Conservation (phyloP, 129 eudicot genomes). For the Centella asiatica region DNA sequence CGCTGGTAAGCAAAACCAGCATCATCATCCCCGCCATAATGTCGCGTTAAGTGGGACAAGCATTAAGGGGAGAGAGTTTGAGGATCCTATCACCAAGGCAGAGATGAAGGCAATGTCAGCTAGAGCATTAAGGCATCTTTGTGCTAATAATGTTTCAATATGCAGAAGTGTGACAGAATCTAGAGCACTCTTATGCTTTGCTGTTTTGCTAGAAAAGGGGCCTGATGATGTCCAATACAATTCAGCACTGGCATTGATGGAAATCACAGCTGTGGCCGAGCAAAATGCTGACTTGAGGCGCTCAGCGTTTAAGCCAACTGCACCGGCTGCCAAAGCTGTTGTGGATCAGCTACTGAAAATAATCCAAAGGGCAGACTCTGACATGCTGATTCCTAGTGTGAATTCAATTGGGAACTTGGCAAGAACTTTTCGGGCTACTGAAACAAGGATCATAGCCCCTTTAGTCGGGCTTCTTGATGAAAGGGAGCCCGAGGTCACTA, state of each 20-base stretch:
- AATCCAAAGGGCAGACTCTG: constrained; percentile 35
- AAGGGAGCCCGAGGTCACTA: constrained; percentile 46
- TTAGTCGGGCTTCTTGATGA: constrained; percentile 57
- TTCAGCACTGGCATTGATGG: constrained; percentile 63
- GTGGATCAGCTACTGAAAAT: constrained; percentile 51
- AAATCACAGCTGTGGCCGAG: constrained; percentile 55
- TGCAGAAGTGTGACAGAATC: constrained; percentile 58
- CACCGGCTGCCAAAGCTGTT: constrained; percentile 56
- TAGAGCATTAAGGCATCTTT: constrained; percentile 54
- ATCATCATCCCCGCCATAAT: constrained; percentile 12
- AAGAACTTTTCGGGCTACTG: constrained; percentile 62
- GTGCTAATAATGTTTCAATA: constrained; percentile 39
- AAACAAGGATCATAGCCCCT: constrained; percentile 45
- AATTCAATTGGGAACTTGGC: constrained; percentile 49
- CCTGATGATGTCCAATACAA: constrained; percentile 47
- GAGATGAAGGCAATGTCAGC: constrained; percentile 80
- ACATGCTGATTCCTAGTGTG: constrained; percentile 50
- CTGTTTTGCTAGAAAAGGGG: constrained; percentile 55
- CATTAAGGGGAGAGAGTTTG: constrained; percentile 55
- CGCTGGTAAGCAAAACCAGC: constrained; percentile 7
- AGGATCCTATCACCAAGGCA: constrained; percentile 47
- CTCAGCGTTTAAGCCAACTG: constrained; percentile 61
- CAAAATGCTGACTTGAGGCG: constrained; percentile 40
- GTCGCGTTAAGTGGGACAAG: constrained; percentile 45
- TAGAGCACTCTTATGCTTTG: constrained; percentile 59